Evolutionary conservation across 1,139 yeast genomes (phyloP).

Genomic region (Pneumocystis sp.): DNA sequence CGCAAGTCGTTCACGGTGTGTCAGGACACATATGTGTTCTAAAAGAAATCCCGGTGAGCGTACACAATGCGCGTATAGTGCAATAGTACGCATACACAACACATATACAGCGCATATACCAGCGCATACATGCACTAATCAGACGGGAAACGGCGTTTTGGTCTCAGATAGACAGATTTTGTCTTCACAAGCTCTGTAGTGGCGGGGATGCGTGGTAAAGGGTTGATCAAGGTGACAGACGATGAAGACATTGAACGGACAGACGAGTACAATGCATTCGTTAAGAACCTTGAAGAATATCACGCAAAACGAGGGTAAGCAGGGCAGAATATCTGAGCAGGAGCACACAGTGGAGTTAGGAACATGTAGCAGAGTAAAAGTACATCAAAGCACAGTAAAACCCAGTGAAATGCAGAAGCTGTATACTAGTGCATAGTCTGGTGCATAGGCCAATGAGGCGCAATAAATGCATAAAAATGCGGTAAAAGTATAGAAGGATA

Average conservation of each 20-base stretch:
- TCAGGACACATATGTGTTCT: no score
- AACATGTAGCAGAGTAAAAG: not conserved
- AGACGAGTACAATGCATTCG: constrained; percentile 11
- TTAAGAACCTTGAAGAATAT: constrained; percentile 8
- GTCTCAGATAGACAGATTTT: no score
- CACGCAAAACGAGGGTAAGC: constrained; percentile 10
- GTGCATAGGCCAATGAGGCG: no score
- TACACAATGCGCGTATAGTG: constrained; percentile 3
- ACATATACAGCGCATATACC: constrained; percentile 4
- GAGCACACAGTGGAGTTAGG: no score
- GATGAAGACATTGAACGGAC: constrained; percentile 13
- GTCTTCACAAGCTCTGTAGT: not conserved
- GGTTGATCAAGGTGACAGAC: not conserved
- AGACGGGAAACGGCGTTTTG: constrained; percentile 1
- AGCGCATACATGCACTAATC: constrained; percentile 3
- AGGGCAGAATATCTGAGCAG: not conserved
- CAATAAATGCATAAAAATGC: no score
- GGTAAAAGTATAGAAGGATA: no score
- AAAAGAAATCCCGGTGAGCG: not conserved
- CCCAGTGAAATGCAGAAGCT: no score
- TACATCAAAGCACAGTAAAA: no score
- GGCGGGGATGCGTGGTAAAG: not conserved
- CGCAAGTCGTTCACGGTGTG: no score
- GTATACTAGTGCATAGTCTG: no score
- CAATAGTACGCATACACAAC: constrained; percentile 4